Evolutionary conservation across 192 early-diverging fungal genomes (phyloP).

Genomic region (Spizellomyces punctatus): DNA sequence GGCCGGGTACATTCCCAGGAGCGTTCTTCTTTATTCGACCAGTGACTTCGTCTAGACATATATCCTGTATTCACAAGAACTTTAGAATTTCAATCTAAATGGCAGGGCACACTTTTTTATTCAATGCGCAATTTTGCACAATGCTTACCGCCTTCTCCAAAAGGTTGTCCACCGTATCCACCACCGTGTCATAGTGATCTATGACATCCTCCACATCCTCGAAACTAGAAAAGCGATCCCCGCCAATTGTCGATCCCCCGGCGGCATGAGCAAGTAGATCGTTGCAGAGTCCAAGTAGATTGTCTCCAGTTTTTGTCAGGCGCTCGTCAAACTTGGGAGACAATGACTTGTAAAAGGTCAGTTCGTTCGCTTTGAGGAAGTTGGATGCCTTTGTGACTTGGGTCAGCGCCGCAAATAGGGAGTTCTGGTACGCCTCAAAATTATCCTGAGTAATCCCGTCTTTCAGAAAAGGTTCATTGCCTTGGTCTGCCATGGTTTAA

Average conservation of each 20-base stretch:
- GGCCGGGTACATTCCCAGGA: background rate
- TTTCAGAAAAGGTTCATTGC: background rate
- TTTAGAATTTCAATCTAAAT: background rate
- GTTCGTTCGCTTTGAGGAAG: constrained; percentile 34
- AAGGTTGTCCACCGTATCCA: constrained; percentile 79
- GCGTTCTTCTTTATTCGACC: constrained; percentile 28
- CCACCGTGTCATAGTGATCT: constrained; percentile 64
- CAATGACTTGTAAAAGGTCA: constrained; percentile 34
- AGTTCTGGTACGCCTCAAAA: constrained; percentile 20
- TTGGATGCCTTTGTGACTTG: constrained; percentile 27
- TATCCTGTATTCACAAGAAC: constrained; percentile 54
- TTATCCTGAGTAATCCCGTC: constrained; percentile 3
- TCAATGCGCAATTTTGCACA: constrained; percentile 6
- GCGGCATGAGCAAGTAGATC: constrained; percentile 23
- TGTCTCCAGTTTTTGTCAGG: constrained; percentile 10
- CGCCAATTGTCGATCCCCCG: constrained; percentile 27
- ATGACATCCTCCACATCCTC: constrained; percentile 67
- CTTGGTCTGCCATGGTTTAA: too few relatives aligned
- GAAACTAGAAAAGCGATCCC: constrained; percentile 45
- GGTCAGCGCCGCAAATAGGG: constrained; percentile 29
- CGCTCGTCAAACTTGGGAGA: constrained; percentile 13
- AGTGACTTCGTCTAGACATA: constrained; percentile 73
- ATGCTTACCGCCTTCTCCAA: constrained; percentile 75
- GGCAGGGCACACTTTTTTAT: background rate
- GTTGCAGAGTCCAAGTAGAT: constrained; percentile 34